Evolutionary conservation across 2,329 filamentous ascomycete species (phyloP).

Genomic region (Stemphylium vesicarium): DNA sequence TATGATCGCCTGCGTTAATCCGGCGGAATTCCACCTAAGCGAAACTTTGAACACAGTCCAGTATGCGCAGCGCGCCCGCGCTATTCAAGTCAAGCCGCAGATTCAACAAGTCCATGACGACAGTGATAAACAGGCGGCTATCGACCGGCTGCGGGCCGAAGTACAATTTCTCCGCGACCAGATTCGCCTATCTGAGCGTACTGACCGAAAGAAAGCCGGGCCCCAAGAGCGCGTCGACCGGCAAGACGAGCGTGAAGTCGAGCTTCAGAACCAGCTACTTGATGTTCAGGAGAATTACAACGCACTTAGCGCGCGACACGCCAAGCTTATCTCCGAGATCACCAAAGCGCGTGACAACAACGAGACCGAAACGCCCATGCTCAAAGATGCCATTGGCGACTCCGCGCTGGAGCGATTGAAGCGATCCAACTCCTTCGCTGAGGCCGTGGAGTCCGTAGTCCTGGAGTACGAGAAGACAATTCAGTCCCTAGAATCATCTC

Average conservation of each 20-base stretch:
- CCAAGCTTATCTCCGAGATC: constrained; percentile 93
- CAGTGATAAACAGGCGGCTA: constrained; percentile 89
- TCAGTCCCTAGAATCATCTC: constrained; percentile 86
- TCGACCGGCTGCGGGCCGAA: constrained; percentile 91
- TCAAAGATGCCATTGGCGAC: constrained; percentile 72
- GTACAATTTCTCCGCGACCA: constrained; percentile 93
- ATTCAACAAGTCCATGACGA: constrained; percentile 92
- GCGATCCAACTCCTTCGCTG: constrained; percentile 92
- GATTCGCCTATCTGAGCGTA: constrained; percentile 80
- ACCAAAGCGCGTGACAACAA: constrained; percentile 78
- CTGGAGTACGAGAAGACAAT: constrained; percentile 99
- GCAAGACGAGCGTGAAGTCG: constrained; percentile 81
- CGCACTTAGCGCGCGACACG: constrained; percentile 87
- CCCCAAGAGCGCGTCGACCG: constrained; percentile 77
- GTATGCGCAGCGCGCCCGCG: constrained; percentile 93
- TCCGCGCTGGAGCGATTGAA: constrained; percentile 86
- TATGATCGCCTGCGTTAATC: constrained; percentile 98
- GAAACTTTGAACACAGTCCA: constrained; percentile 96
- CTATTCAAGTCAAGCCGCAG: constrained; percentile 95
- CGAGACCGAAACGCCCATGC: constrained; percentile 61
- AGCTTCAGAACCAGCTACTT: constrained; percentile 91
- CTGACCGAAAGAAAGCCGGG: constrained; percentile 62
- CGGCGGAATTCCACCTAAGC: constrained; percentile 94
- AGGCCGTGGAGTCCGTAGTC: constrained; percentile 94
- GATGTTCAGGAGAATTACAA: constrained; percentile 95